Conservation (phyloP, 1,139 yeast species). For the Magnusiomyces ingens region DNA sequence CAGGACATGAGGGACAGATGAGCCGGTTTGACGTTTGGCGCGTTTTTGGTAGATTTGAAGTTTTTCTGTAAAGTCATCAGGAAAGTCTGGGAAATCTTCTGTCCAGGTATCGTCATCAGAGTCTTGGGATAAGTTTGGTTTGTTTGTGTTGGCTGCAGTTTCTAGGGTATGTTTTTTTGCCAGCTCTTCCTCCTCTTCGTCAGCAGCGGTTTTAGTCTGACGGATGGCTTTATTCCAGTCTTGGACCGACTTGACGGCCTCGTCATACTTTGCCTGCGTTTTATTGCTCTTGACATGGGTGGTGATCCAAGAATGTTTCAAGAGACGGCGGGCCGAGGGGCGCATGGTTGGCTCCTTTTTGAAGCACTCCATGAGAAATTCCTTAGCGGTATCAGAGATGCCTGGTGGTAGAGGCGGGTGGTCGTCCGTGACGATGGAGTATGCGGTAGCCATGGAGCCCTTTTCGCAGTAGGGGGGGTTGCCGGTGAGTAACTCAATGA, state of each 20-base stretch:
- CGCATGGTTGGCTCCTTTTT: conserved; percentile 65
- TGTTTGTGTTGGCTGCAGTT: no score
- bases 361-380: conserved; percentile 69
- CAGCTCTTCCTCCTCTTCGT: neutral
- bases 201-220: neutral
- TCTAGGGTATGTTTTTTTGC: neutral
- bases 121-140: neutral
- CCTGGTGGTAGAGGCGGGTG: conserved; percentile 70
- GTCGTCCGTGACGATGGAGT: conserved; percentile 84
- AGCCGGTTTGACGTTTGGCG: neutral
- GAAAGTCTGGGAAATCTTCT: conserved; percentile 2
- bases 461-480: conserved; percentile 25
- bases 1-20: no score
- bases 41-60: neutral
- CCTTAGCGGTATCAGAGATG: conserved; percentile 43
- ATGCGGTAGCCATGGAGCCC: conserved; percentile 74
- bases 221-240: conserved; percentile 25
- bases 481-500: conserved; percentile 78
- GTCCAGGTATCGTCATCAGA: conserved; percentile 1
- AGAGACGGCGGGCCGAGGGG: conserved; percentile 48
- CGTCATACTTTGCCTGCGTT: conserved; percentile 21
- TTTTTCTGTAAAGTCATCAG: conserved; percentile 3
- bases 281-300: conserved; percentile 3
- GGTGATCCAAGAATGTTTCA: conserved; percentile 59
- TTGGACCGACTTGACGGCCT: conserved; percentile 31